phyloP scores from a whole-genome alignment of 495 filamentous ascomycete genomes.

The Annulohypoxylon moriforme region DNA sequence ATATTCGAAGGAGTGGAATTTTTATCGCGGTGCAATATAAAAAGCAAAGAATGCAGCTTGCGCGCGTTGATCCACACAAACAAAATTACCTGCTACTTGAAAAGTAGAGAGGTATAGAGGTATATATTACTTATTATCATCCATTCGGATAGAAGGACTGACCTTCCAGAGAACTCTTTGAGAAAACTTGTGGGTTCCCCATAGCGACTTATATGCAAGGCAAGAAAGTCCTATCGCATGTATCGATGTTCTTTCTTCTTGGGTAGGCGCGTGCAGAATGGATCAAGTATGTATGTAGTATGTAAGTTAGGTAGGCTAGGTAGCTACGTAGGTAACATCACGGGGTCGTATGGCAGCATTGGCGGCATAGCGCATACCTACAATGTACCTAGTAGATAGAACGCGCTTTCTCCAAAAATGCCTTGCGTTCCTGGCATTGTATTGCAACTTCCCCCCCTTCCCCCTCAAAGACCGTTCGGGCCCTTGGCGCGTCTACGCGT shows the following conservation, averaged over 20 bases:
- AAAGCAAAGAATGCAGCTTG: constrained; percentile 27
- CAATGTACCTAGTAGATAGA: no score
- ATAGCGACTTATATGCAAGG: constrained; percentile 4
- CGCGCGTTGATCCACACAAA: constrained; percentile 27
- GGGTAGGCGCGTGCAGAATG: constrained; percentile 10
- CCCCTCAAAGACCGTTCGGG: constrained; percentile 29
- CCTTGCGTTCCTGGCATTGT: constrained; percentile 10
- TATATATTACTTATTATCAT: constrained; percentile 12
- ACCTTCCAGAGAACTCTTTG: not conserved
- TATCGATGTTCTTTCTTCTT: constrained; percentile 21
- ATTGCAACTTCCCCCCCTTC: constrained; percentile 16
- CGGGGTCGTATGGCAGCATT: constrained; percentile 20
- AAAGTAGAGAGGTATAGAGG: not conserved
- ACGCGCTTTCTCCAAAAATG: constrained; percentile 29
- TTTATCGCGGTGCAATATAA: constrained; percentile 1
- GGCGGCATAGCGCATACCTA: not conserved
- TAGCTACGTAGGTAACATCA: constrained; percentile 30
- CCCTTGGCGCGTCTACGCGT: constrained; percentile 38
- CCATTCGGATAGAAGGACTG: constrained; percentile 13
- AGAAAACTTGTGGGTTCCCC: not conserved
- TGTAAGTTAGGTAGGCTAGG: constrained; percentile 16
- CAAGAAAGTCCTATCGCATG: constrained; percentile 2
- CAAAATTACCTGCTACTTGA: constrained; percentile 1
- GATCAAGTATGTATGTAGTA: no score
- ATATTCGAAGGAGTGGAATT: constrained; percentile 10